Base-by-base conservation (phyloP, 164 flowering plant species). In the Houttuynia cordata region DNA sequence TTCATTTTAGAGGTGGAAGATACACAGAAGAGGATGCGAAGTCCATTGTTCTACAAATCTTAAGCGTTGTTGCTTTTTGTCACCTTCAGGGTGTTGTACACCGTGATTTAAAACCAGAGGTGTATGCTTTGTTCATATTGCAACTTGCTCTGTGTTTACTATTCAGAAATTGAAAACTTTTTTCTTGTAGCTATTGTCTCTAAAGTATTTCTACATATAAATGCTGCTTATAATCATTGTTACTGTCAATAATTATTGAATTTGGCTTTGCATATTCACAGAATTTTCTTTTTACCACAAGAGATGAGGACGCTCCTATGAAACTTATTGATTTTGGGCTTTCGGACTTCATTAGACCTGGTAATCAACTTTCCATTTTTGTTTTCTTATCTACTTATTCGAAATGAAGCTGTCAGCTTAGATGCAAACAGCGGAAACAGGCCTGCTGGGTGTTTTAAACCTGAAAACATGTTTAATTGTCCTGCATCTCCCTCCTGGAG, bases 311-410 rank as follows among this genome's bases (percentile, higher is more conserved):
- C 71, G 84, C 99, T 73, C 80, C 82, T 40, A 80, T 94, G 97
- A 91, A 83, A 84, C 85, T 87, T 60, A 94, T 94, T 72, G 99
- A 94, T 71, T 94, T 94, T 79, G 97, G 99, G 69, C 96, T 94
- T 62, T 94, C 99, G 49, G 96, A 94, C 76, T 88, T 88, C 63
- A 76, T 84, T 60, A 80, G 87, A 68, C 84, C 97, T 74, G 97
- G 96, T 94, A 78, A 64, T 2, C n/a, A 24, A n/a, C n/a, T 53
- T 30, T 30, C 6, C 37, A 30, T 2, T 30, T 30, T 30, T 30
- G 37, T 2, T 30, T 30, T 2, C 37, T 30, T 6, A 17, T 22
- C n/a, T 24, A 52, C 12, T 19, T 21, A 10, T n/a, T 10, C 20
- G 12, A 55, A 15, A 10, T 21, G 34, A 15, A 47, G 37, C 37